Evolutionary conservation across 805 yeast genomes (phyloP).

Genomic region (Saccharomycopsis synnaedendra): DNA sequence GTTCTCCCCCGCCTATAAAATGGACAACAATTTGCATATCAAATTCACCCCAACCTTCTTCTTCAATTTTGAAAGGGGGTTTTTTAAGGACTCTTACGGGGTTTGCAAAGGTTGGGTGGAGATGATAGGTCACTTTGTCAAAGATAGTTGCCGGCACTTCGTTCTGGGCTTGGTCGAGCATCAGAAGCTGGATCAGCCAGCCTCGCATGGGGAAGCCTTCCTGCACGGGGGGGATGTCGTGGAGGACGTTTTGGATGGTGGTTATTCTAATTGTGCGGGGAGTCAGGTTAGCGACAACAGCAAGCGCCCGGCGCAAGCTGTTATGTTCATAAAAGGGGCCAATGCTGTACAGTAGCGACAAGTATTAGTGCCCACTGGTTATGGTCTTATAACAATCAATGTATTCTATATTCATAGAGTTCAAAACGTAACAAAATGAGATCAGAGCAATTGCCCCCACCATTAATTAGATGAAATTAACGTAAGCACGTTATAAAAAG

Average conservation of each 20-base stretch:
- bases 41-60: slow-evolving; percentile 98
- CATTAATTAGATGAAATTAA: no score
- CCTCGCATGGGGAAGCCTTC: slow-evolving; percentile 90
- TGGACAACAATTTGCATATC: slow-evolving; percentile 75
- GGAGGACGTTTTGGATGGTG: slow-evolving; percentile 73
- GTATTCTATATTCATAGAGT: no score
- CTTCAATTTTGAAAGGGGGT: slow-evolving; percentile 79
- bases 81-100: slow-evolving; percentile 75
- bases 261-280: slow-evolving; percentile 83
- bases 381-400: no score
- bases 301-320: no score
- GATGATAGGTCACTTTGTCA: slow-evolving; percentile 85
- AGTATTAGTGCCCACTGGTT: background rate
- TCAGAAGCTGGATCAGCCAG: slow-evolving; percentile 73
- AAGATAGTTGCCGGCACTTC: slow-evolving; percentile 79
- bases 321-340: background rate
- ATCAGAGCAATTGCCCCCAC: no score
- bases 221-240: slow-evolving; percentile 74
- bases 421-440: no score
- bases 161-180: slow-evolving; percentile 71
- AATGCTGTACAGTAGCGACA: background rate
- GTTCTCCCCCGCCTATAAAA: slow-evolving; percentile 81
- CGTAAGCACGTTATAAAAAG: no score
- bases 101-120: slow-evolving; percentile 90
- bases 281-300: slow-evolving; percentile 24